Conservation (phyloP, 139 green algal species). For the Zygnema cylindricum region DNA sequence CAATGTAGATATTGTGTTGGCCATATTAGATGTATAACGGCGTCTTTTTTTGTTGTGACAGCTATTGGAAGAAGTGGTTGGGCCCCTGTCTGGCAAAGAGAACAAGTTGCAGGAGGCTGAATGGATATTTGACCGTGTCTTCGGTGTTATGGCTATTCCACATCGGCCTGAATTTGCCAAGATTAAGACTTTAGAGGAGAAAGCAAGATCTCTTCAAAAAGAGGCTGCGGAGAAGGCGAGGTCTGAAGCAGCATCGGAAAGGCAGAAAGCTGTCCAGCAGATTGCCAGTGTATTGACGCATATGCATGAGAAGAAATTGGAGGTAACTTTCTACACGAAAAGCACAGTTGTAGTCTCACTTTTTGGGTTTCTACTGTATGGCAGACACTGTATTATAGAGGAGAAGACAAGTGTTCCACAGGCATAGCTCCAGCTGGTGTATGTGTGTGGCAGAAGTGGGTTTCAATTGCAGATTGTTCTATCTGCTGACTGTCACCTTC, state of each 20-base stretch:
- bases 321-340: too few species aligned
- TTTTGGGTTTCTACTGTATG: slow-evolving; percentile 21
- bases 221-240: slow-evolving; percentile 27
- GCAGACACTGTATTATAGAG: slow-evolving; percentile 1
- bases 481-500: too few species aligned
- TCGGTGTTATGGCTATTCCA: not conserved
- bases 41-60: too few species aligned
- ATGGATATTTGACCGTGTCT: slow-evolving; percentile 72
- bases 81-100: not conserved
- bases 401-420: not conserved
- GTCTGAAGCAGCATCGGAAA: slow-evolving; percentile 71
- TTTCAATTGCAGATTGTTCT: too few species aligned
- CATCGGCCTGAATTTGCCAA: slow-evolving; percentile 1
- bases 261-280: slow-evolving; percentile 56
- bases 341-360: too few species aligned
- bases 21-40: too few species aligned
- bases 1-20: too few species aligned
- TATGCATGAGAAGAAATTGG: slow-evolving; percentile 69
- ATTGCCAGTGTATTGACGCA: slow-evolving; percentile 50
- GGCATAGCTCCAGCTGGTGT: not conserved
- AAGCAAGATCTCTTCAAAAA: not conserved
- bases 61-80: slow-evolving; percentile 45
- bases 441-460: not conserved
- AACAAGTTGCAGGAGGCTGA: slow-evolving; percentile 61
- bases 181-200: not conserved